Percentiles rank a stretch among this genome's conserved stretches.
These are phyloP conservation scores for Paraurostyla sp. DNA, from an alignment of 73 alveolate genomes.

Conservation along the genomic window DNA sequence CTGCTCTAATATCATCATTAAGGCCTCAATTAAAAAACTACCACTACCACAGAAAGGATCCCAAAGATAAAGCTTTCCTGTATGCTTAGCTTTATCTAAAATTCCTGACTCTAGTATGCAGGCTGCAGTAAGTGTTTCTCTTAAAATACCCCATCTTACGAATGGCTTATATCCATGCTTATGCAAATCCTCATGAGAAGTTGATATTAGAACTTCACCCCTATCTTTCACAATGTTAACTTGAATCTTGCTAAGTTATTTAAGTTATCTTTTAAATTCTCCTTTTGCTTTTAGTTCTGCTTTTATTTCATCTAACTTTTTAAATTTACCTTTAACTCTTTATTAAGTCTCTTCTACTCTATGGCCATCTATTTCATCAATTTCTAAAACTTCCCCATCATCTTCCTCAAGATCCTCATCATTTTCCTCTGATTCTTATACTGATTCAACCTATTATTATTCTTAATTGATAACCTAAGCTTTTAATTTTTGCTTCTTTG, in stretches of 20 bases:
- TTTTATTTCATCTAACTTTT: conserved; percentile 26
- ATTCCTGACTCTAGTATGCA: conserved; percentile 70
- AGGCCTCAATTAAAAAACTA: conserved; percentile 60
- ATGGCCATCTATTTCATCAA: conserved; percentile 16
- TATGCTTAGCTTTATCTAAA: conserved; percentile 23
- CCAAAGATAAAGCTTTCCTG: conserved; percentile 75
- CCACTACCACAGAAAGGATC: conserved; percentile 84
- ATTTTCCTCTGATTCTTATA: background rate
- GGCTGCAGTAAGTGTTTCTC: conserved; percentile 75
- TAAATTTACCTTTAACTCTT: background rate
- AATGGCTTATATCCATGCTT: conserved; percentile 72
- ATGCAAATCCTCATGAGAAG: conserved; percentile 66
- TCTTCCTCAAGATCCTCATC: background rate
- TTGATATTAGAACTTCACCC: conserved; percentile 70
- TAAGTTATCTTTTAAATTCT: conserved; percentile 16
- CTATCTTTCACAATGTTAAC: conserved; percentile 59
- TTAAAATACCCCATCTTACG: conserved; percentile 65
- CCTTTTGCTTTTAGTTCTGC: conserved; percentile 32
- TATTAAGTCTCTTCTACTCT: background rate
- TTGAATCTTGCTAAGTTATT: conserved; percentile 38
- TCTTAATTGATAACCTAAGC: background rate
- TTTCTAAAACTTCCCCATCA: background rate
- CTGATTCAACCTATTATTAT: background rate
- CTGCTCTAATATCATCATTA: conserved; percentile 47
- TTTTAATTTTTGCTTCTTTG: no score